Conservation (phyloP, 2,329 filamentous ascomycete genomes). For the Ampelomyces quisqualis region DNA sequence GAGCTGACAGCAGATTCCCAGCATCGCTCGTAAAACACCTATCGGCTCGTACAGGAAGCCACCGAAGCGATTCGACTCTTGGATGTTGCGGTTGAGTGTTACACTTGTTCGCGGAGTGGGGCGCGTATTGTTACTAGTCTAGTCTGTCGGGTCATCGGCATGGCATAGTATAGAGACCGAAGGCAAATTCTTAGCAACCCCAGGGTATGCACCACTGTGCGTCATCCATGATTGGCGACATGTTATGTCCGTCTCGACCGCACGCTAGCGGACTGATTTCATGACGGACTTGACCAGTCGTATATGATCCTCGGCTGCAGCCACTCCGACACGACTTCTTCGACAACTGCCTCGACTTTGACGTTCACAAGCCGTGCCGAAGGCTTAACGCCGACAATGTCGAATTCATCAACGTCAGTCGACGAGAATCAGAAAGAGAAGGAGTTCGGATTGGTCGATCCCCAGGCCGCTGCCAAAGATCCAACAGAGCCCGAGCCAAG, state of each 20-base stretch:
- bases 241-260: constrained; percentile 30
- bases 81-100: too few species aligned
- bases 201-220: constrained; percentile 21
- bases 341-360: not conserved
- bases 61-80: too few species aligned
- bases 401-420: constrained; percentile 25
- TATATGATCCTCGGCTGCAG: constrained; percentile 20
- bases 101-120: not conserved
- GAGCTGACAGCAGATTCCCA: too few species aligned
- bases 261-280: constrained; percentile 18
- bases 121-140: not conserved
- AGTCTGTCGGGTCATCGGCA: constrained; percentile 20
- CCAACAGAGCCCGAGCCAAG: constrained; percentile 28
- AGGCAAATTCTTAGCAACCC: constrained; percentile 30
- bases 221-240: constrained; percentile 21
- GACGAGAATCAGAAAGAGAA: constrained; percentile 42
- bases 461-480: constrained; percentile 35
- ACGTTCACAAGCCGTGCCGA: not conserved
- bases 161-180: constrained; percentile 15
- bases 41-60: too few species aligned
- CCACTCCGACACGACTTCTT: not conserved
- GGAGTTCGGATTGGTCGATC: constrained; percentile 40
- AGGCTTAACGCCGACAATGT: constrained; percentile 14
- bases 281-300: constrained; percentile 5
- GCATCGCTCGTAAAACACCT: too few species aligned